Evolutionary conservation across 441 rosid species (phyloP).

Genomic region (Omphalea diandra): DNA sequence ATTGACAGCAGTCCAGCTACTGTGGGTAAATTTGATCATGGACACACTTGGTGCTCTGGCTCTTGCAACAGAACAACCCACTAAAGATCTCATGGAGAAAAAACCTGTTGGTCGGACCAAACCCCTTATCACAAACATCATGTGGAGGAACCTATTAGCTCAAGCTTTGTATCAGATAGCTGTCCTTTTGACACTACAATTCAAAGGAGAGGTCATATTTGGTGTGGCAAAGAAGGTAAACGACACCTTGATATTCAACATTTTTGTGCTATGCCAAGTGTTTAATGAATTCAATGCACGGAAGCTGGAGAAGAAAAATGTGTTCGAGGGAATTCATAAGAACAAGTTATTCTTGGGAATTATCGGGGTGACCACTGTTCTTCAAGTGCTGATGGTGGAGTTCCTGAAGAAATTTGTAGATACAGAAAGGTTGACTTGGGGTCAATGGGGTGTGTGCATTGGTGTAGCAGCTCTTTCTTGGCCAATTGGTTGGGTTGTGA

Average conservation of each 20-base stretch:
- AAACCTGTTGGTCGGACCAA: constrained; percentile 47
- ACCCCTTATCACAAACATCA: constrained; percentile 51
- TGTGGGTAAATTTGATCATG: constrained; percentile 72
- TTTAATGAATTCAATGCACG: constrained; percentile 70
- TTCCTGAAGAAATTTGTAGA: constrained; percentile 53
- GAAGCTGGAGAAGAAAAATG: constrained; percentile 56
- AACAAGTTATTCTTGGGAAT: constrained; percentile 49
- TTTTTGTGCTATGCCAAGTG: constrained; percentile 63
- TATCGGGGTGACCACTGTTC: constrained; percentile 43
- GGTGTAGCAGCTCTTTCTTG: constrained; percentile 47
- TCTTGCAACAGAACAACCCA: constrained; percentile 55
- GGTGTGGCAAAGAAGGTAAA: constrained; percentile 33
- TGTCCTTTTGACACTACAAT: constrained; percentile 46
- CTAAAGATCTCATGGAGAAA: constrained; percentile 49
- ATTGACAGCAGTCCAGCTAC: constrained; percentile 47
- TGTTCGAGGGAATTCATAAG: constrained; percentile 48
- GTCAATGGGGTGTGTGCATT: constrained; percentile 47
- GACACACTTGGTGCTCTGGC: constrained; percentile 64
- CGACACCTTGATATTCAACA: constrained; percentile 25
- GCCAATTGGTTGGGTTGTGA: constrained; percentile 51
- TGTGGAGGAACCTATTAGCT: constrained; percentile 57
- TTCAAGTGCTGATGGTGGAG: constrained; percentile 60
- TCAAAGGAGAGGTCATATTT: constrained; percentile 40
- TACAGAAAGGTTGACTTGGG: constrained; percentile 44
- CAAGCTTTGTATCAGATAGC: constrained; percentile 50